These are phyloP conservation scores for Apiotrichum siamense DNA, from an alignment of 1,284 basidiomycete species.

Conservation along the genomic window DNA sequence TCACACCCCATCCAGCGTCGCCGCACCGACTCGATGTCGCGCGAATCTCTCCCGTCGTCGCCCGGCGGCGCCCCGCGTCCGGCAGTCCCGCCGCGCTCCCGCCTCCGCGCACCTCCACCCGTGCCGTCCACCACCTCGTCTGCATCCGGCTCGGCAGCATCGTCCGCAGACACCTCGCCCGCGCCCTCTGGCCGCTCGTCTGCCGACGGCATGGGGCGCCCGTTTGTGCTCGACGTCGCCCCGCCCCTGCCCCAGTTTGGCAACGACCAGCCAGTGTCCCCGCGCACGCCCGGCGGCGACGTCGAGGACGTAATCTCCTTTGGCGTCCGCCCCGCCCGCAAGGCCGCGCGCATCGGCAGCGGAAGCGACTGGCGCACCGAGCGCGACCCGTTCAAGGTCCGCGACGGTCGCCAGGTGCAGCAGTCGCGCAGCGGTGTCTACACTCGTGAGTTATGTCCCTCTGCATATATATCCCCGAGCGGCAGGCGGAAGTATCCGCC, in stretches of 20 bases:
- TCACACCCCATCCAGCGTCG: neutral
- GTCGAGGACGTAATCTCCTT: neutral
- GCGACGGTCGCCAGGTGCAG: constrained; percentile 11
- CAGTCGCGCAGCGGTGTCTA: constrained; percentile 16
- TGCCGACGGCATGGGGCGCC: neutral
- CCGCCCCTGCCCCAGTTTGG: neutral
- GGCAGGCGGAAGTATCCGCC: no score
- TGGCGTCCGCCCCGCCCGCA: neutral
- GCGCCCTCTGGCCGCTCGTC: neutral
- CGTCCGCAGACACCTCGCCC: neutral
- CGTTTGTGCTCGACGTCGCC: constrained; percentile 13
- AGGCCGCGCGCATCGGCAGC: neutral
- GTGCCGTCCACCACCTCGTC: neutral
- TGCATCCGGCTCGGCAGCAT: neutral
- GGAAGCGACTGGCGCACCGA: neutral
- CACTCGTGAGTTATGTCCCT: constrained; percentile 12
- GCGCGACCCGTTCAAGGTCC: constrained; percentile 17
- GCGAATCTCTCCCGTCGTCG: neutral
- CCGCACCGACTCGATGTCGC: neutral
- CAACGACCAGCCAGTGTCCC: neutral
- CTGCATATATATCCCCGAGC: no score
- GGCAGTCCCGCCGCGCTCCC: constrained; percentile 11
- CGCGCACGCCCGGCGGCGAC: neutral
- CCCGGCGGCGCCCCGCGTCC: constrained; percentile 6
- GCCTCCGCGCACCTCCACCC: constrained; percentile 5